A percentile compares a stretch with the other conserved stretches of the same genome.
These are phyloP conservation scores for Lanmaoa pseudosensibilis DNA, from an alignment of 768 basidiomycete genomes.

Conservation along the genomic window DNA sequence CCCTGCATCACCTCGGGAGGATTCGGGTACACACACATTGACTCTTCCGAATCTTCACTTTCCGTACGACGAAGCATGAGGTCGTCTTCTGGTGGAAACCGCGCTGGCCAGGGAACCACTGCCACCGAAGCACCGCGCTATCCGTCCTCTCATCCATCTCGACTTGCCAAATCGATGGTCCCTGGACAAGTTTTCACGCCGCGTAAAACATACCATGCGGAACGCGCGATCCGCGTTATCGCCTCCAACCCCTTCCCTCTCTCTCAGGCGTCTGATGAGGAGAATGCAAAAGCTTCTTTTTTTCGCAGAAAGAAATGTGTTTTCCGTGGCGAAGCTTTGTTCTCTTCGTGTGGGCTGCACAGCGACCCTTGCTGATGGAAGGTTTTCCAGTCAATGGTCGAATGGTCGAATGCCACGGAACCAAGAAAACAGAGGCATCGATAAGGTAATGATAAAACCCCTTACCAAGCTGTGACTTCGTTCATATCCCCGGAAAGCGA, in stretches of 20 bases:
- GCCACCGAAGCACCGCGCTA: slow-evolving; percentile 13
- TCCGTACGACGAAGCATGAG: slow-evolving; percentile 17
- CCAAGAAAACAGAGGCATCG: slow-evolving; percentile 26
- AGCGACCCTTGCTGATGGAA: slow-evolving; percentile 14
- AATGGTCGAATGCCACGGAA: slow-evolving; percentile 28
- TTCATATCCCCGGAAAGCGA: slow-evolving; percentile 22
- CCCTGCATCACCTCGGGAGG: slow-evolving; percentile 9
- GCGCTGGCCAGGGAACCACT: slow-evolving; percentile 14
- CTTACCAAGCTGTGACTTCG: slow-evolving; percentile 12
- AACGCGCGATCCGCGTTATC: slow-evolving; percentile 22
- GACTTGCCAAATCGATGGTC: slow-evolving; percentile 14
- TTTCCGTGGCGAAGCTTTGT: neutral
- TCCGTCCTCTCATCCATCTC: slow-evolving; percentile 4
- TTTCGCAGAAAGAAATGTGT: neutral
- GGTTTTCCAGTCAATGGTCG: slow-evolving; percentile 9
- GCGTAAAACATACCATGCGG: neutral
- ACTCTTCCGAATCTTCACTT: slow-evolving; percentile 14
- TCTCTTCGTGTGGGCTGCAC: neutral
- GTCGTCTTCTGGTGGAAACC: slow-evolving; percentile 17
- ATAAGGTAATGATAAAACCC: slow-evolving; percentile 35
- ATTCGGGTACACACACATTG: slow-evolving; percentile 7
- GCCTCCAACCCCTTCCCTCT: slow-evolving; percentile 5
- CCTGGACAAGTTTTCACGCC: slow-evolving; percentile 1
- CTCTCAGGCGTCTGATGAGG: neutral
- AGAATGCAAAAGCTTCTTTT: neutral